Base-by-base conservation (phyloP, 2,329 filamentous ascomycete species). In the Tolypocladium guangdongense region DNA sequence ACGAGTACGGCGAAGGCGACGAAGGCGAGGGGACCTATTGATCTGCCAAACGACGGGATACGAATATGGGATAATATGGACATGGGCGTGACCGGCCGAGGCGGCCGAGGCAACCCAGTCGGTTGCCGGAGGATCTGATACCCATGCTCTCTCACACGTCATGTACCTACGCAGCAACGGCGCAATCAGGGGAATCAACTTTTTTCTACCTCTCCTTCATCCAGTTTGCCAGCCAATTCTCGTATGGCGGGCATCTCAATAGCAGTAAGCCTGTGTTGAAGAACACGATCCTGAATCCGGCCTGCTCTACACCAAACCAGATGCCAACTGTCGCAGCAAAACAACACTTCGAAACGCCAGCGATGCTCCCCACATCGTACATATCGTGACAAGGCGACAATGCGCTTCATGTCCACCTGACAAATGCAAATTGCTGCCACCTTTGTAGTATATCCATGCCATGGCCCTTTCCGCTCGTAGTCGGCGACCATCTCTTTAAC, bases 1-100 rank as follows among this genome's bases (percentile, higher is more conserved):
- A 77, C 24, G 77, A 78, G 48, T 74, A 74, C 49, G 77, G 72
- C 4, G 75, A 75, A 11, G 75, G 74, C 8, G 78, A 78, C 27
- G 80, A 78, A 36, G 77, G 70, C 41, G 72, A 73, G 57, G 68
- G 67, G 8, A 72, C 70, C 4, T 72, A 68, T 48, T 71, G 65
- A 59, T 37, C 30, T 47, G 20, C 36, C 30, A 32, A 3, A 7
- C 8, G 41, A n/a, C 41, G 14, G 8, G 12, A 5, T 7, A 2
- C 43, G 12, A 46, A 32, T 14, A 32, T n/a, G 27, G 43, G 22
- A 45, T 46, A 24, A 45, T 46, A 24, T 38, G 41, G 38, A 49
- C 38, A 24, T 45, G 32, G 10, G 38, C 36, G 32, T 1, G 12
- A 27, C 32, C 20, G 18, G 7, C 18, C 7, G 7, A 18, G 30